Conservation (phyloP, 2,329 filamentous ascomycete genomes). For the Colletotrichum sp. region DNA sequence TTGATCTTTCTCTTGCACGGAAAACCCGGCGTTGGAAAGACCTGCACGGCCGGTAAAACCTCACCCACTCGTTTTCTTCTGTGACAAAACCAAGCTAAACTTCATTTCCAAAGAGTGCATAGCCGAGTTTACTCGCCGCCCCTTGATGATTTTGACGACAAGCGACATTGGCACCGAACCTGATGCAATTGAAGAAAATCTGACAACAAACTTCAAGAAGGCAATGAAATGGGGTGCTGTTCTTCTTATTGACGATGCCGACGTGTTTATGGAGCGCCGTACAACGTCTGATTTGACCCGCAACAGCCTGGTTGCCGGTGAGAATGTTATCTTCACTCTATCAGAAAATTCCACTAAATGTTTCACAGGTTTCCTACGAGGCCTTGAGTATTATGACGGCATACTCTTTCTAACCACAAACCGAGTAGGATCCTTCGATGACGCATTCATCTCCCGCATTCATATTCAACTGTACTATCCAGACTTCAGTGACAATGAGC, state of each 20-base stretch:
- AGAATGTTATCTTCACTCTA: not conserved
- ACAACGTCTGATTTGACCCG: constrained; percentile 20
- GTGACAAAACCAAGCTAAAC: too few relatives aligned
- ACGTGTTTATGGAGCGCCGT: constrained; percentile 24
- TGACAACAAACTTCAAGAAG: constrained; percentile 19
- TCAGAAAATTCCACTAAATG: too few relatives aligned
- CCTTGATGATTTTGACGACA: constrained; percentile 32
- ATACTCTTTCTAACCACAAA: constrained; percentile 35
- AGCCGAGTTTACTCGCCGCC: constrained; percentile 31
- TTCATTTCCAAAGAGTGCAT: constrained; percentile 31
- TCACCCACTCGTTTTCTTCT: too few relatives aligned
- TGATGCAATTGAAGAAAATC: constrained; percentile 13
- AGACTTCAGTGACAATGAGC: constrained; percentile 28
- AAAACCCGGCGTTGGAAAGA: constrained; percentile 15
- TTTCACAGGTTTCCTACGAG: too few relatives aligned
- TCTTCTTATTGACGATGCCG: constrained; percentile 32
- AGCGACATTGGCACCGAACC: constrained; percentile 27
- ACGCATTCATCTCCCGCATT: constrained; percentile 33
- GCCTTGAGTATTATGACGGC: constrained; percentile 26
- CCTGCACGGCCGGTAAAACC: not conserved
- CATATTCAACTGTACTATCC: constrained; percentile 32
- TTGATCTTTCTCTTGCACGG: constrained; percentile 10
- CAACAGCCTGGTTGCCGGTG: constrained; percentile 14
- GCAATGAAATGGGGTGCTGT: constrained; percentile 30
- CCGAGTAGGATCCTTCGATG: constrained; percentile 30